Evolutionary conservation across 495 filamentous ascomycete species (phyloP).

Genomic region (Penicillium cinerascens): DNA sequence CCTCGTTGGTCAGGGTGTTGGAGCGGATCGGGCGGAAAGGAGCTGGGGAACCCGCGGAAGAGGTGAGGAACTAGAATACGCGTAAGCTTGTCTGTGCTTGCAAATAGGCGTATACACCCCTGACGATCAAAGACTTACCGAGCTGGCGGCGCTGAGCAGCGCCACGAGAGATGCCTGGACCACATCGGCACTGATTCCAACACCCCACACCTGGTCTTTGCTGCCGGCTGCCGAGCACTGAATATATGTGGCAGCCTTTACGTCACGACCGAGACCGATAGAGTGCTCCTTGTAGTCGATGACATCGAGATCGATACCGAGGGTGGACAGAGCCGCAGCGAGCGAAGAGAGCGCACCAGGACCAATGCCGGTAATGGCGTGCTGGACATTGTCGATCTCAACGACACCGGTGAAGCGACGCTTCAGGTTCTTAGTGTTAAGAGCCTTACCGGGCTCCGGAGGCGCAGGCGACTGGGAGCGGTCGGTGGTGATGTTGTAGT

Average conservation of each 20-base stretch:
- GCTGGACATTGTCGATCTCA: slow-evolving; percentile 76
- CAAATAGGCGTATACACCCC: background rate
- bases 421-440: slow-evolving; percentile 71
- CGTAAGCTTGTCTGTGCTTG: slow-evolving; percentile 11
- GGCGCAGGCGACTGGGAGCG: slow-evolving; percentile 74
- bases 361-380: slow-evolving; percentile 73
- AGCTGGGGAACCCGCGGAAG: slow-evolving; percentile 42
- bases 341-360: slow-evolving; percentile 89
- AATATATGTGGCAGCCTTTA: slow-evolving; percentile 92
- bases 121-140: slow-evolving; percentile 56
- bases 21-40: slow-evolving; percentile 48
- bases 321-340: slow-evolving; percentile 70
- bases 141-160: slow-evolving; percentile 81
- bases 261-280: slow-evolving; percentile 72
- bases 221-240: slow-evolving; percentile 75
- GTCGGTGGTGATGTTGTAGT: slow-evolving; percentile 89
- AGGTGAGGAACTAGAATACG: slow-evolving; percentile 41
- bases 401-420: slow-evolving; percentile 86
- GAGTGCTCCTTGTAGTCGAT: slow-evolving; percentile 96
- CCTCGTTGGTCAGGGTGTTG: slow-evolving; percentile 44
- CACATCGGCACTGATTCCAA: slow-evolving; percentile 92
- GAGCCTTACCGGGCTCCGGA: slow-evolving; percentile 61
- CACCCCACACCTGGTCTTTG: slow-evolving; percentile 78
- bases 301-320: slow-evolving; percentile 92
- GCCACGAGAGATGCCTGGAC: slow-evolving; percentile 91